A percentile compares a stretch with the other conserved stretches of the same genome.
These are phyloP conservation scores for Auricularia sp. DNA, from an alignment of 768 basidiomycete genomes.

Conservation along the genomic window DNA sequence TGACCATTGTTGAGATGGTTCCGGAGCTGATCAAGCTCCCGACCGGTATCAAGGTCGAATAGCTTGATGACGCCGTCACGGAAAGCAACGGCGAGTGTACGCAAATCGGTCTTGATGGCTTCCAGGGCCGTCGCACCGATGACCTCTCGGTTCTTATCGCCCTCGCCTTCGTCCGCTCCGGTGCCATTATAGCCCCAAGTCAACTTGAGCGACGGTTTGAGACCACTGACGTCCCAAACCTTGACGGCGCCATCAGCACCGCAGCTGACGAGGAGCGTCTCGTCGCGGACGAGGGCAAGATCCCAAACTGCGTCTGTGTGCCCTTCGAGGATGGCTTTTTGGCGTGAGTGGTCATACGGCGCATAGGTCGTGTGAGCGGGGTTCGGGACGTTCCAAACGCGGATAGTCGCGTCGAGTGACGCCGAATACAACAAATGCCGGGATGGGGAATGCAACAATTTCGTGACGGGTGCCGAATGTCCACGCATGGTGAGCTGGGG, in stretches of 20 bases:
- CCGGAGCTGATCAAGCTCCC: constrained; percentile 40
- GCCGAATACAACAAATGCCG: constrained; percentile 79
- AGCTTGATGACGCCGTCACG: constrained; percentile 83
- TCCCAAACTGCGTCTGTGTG: constrained; percentile 98
- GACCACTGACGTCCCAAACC: constrained; percentile 80
- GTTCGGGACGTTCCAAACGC: constrained; percentile 78
- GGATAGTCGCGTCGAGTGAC: constrained; percentile 87
- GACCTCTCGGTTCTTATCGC: constrained; percentile 26
- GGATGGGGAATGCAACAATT: constrained; percentile 68
- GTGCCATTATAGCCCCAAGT: constrained; percentile 74
- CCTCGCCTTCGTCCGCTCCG: constrained; percentile 25
- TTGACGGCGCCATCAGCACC: constrained; percentile 89
- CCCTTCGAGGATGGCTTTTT: constrained; percentile 74
- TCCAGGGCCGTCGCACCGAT: constrained; percentile 74
- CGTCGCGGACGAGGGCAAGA: constrained; percentile 73
- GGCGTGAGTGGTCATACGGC: constrained; percentile 72
- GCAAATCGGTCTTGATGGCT: constrained; percentile 71
- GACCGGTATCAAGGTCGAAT: constrained; percentile 84
- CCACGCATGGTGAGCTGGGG: constrained; percentile 90
- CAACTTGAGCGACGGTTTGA: constrained; percentile 54
- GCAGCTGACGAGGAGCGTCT: constrained; percentile 77
- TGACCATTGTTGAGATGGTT: constrained; percentile 18
- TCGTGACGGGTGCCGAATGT: constrained; percentile 85
- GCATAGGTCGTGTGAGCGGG: constrained; percentile 81
- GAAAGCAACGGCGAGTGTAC: constrained; percentile 84